Percentiles rank a stretch among this genome's conserved stretches.
Evolutionary conservation across 768 basidiomycete genomes (phyloP).

Genomic region (Cystobasidium ongulense): DNA sequence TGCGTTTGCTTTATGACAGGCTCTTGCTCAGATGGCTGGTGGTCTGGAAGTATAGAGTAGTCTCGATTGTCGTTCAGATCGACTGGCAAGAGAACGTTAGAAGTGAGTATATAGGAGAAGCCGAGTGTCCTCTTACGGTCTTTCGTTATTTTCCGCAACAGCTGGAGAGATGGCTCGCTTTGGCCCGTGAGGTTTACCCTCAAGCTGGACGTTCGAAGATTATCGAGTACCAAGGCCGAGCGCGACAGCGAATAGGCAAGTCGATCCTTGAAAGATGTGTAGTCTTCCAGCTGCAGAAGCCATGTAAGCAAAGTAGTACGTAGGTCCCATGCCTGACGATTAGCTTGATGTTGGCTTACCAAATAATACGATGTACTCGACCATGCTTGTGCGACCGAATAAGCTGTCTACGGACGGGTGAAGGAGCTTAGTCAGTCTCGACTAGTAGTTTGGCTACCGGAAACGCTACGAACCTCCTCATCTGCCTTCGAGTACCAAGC

Average conservation of each 20-base stretch:
- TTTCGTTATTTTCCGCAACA: not conserved
- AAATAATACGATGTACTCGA: not conserved
- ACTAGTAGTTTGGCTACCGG: not conserved
- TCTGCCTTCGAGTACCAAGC: constrained; percentile 9
- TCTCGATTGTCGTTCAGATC: constrained; percentile 77
- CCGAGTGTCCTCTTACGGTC: not conserved
- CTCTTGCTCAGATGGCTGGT: constrained; percentile 56
- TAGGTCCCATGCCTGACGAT: not conserved
- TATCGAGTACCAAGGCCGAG: not conserved
- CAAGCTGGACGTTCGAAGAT: not conserved
- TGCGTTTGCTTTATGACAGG: constrained; percentile 62
- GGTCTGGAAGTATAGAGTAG: constrained; percentile 65
- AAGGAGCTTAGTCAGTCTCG: constrained; percentile 55
- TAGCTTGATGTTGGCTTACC: not conserved
- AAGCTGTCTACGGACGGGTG: constrained; percentile 63
- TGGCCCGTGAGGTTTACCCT: not conserved
- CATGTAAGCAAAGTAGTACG: not conserved
- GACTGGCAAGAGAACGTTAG: not conserved
- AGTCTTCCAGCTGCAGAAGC: not conserved
- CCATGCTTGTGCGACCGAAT: not conserved
- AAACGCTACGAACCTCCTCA: constrained; percentile 31
- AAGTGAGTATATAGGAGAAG: not conserved
- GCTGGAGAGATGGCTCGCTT: not conserved
- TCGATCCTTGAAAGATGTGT: not conserved
- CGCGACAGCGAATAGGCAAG: not conserved